These are phyloP conservation scores for Metschnikowia santaceciliae DNA, from an alignment of 805 yeast genomes.

Conservation along the genomic window DNA sequence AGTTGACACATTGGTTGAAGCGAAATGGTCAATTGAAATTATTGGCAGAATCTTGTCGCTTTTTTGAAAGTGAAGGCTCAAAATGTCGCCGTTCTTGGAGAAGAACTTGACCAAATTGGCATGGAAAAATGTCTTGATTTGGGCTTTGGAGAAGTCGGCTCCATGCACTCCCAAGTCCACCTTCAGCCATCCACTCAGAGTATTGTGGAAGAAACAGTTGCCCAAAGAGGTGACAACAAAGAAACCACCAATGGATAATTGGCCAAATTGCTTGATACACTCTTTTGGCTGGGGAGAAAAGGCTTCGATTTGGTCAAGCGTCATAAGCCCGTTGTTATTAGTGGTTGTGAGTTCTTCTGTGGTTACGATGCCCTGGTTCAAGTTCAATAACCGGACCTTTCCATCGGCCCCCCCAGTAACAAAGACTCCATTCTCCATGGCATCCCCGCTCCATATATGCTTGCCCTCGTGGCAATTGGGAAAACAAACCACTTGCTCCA, in stretches of 20 bases:
- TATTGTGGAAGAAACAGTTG: slow-evolving; percentile 31
- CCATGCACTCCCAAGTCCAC: slow-evolving; percentile 1
- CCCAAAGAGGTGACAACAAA: slow-evolving; percentile 61
- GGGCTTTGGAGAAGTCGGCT: neutral
- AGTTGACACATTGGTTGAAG: neutral
- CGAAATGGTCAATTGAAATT: too few relatives aligned
- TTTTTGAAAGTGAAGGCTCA: slow-evolving; percentile 36
- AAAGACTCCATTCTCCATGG: slow-evolving; percentile 45
- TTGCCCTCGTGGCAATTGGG: slow-evolving; percentile 76
- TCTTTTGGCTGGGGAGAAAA: slow-evolving; percentile 41
- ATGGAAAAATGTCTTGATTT: slow-evolving; percentile 39
- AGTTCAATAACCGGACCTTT: slow-evolving; percentile 59
- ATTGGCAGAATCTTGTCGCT: too few relatives aligned
- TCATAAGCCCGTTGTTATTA: neutral
- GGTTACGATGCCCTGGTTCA: neutral
- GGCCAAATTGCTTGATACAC: slow-evolving; percentile 56
- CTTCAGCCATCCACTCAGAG: slow-evolving; percentile 6
- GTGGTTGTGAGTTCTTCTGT: too few relatives aligned
- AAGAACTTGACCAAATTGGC: slow-evolving; percentile 27
- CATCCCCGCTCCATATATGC: slow-evolving; percentile 80
- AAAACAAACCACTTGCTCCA: slow-evolving; percentile 45
- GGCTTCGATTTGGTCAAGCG: slow-evolving; percentile 7
- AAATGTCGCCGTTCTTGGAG: slow-evolving; percentile 38
- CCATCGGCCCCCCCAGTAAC: slow-evolving; percentile 97
- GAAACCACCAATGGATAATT: slow-evolving; percentile 34